Conservation (phyloP, 139 green algal genomes). For the Tetraselmis chui region DNA sequence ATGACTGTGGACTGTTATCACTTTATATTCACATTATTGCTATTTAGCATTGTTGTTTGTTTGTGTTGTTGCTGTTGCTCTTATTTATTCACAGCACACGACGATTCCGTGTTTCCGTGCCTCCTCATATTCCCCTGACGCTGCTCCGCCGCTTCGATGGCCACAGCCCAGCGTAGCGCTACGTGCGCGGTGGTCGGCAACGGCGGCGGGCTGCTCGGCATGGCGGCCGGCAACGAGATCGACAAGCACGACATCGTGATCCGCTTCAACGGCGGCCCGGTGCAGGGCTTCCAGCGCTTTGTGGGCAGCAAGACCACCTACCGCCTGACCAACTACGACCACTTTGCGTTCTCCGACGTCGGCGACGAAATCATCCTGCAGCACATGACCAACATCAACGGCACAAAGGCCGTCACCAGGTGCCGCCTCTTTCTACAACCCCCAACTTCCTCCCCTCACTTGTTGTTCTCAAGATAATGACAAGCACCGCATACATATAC, state of each 20-base stretch:
- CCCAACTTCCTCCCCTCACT: no score
- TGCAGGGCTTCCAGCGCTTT: background rate
- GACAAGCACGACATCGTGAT: conserved; percentile 13
- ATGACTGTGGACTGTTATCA: no score
- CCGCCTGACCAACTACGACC: conserved; percentile 8
- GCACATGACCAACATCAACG: conserved; percentile 9
- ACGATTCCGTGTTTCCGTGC: no score
- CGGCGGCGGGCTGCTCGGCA: background rate
- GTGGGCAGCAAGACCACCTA: background rate
- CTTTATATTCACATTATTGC: no score
- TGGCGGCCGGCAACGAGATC: conserved; percentile 10
- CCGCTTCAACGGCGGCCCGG: conserved; percentile 10
- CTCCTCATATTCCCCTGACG: no score
- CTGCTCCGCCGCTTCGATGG: no score
- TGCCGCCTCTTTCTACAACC: no score
- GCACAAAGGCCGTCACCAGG: conserved; percentile 1
- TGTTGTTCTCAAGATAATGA: no score
- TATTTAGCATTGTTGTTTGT: no score
- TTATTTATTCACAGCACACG: no score
- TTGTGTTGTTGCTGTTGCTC: no score
- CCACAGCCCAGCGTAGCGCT: background rate
- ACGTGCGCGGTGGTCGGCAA: conserved; percentile 9
- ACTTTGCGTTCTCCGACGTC: conserved; percentile 7
- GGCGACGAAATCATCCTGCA: conserved; percentile 12
- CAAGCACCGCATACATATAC: no score